Evolutionary conservation across 495 filamentous ascomycete species (phyloP), one percentile per base, ranked within the genome.

Genomic region (Rhypophila decipiens): DNA sequence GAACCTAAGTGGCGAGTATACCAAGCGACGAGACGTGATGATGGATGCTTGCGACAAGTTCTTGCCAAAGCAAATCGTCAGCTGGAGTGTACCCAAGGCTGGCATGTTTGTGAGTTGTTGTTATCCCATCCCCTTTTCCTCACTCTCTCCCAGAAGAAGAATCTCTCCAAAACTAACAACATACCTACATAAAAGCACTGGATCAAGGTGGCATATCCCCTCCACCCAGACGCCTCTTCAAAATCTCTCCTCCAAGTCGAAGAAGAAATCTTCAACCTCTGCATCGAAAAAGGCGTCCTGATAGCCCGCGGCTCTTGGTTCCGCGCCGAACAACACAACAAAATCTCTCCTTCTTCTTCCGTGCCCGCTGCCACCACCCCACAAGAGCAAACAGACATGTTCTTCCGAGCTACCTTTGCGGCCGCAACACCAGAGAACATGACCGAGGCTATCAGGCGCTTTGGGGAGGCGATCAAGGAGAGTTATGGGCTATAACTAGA

Each of bases 251-350:
- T 80, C 17, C 76, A 78, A 11, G 83, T 97, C 23, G 93, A 98
- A 65, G 85, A 94, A 43, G 80, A 85, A 33, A 84, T 98, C 40
- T 97, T 93, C 74, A 56, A 83, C 42, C 70, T 75, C 15, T 77
- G 82, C 42, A 78, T 96, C 34, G 71, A 78, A 4, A 74, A 81
- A 45, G 79, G 84, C 29, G 86, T 90, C 22, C 74, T 98, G 17
- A 63, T 90, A 18, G 86, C 83, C 39, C 78, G 83, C 33, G 93
- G 93, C 3, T 89, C 83, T 51, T 96, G 88, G 89, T 98, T 97
- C 78, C 75, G 75, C 39, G 86, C 88, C 11, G 71, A 77, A 48
- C 69, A 68, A 18, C 63, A 67, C 17, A n/a, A 42, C 5, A 11
- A 1, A 5, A n/a, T 4, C 13, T 13, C 20, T n/a, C 20, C 8